These are phyloP conservation scores for Pichia eremophila DNA, from an alignment of 805 yeast genomes.

Conservation along the genomic window DNA sequence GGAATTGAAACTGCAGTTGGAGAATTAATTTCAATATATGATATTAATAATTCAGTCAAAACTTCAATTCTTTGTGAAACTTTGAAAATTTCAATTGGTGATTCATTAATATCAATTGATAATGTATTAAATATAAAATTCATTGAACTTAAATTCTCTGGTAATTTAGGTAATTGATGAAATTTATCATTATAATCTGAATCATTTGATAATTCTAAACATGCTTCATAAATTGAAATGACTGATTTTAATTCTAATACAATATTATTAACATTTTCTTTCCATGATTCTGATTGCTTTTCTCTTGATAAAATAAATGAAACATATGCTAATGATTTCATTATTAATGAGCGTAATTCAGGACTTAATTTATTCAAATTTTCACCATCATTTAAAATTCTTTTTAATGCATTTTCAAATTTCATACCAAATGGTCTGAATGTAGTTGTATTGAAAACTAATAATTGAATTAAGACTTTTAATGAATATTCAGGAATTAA, in stretches of 20 bases:
- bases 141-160: slow-evolving; percentile 11
- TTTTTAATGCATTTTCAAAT: slow-evolving; percentile 37
- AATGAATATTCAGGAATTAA: slow-evolving; percentile 30
- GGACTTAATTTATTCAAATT: slow-evolving; percentile 32
- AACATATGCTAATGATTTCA: slow-evolving; percentile 44
- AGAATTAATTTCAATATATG: slow-evolving; percentile 43
- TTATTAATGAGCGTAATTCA: slow-evolving; percentile 32
- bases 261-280: slow-evolving; percentile 35
- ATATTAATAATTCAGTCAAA: slow-evolving; percentile 35
- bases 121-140: slow-evolving; percentile 37
- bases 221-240: slow-evolving; percentile 45
- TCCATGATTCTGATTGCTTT: slow-evolving; percentile 39
- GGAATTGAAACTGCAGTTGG: slow-evolving; percentile 46
- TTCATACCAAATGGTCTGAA: slow-evolving; percentile 71
- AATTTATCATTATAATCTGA: slow-evolving; percentile 35
- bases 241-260: slow-evolving; percentile 47
- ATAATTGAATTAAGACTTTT: slow-evolving; percentile 33
- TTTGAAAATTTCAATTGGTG: slow-evolving; percentile 39
- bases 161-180: slow-evolving; percentile 31
- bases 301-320: slow-evolving; percentile 46
- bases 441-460: slow-evolving; percentile 60
- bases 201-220: slow-evolving; percentile 51
- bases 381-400: slow-evolving; percentile 25
- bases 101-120: slow-evolving; percentile 46
- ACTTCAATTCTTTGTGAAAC: slow-evolving; percentile 43